Evolutionary conservation across 2,329 filamentous ascomycete genomes (phyloP), one percentile per base, ranked within the genome.

Genomic region (Cercospora sojina): DNA sequence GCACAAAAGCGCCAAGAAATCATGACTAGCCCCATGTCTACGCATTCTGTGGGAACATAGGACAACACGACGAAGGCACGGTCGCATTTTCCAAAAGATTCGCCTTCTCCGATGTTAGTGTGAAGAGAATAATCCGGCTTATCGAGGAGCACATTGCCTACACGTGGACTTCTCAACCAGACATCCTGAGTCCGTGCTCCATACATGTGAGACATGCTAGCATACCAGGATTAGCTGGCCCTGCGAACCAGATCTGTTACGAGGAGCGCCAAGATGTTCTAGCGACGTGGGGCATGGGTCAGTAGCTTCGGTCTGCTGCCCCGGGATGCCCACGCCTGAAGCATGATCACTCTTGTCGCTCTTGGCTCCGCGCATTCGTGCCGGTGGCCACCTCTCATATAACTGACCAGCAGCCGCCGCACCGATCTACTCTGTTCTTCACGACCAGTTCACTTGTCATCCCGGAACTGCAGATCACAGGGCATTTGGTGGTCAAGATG

Each of bases 401-500:
- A 63, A 29, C 25, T 41, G 27, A 55, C 43, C 32, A 29, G 49
- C 60, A 51, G 49, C 60, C 18, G 49, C 49, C 60, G 29, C 32
- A 41, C 49, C 57, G 60, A 55, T 62, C 31, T 62, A n/a, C 35
- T 38, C 13, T 38, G 32, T 20, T 35, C 32, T 35, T 56, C 49
- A 62, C 31, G 29, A 56, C 12, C 32, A 62, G 23, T 5, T 53
- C 47, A 62, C 29, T 49, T 62, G n/a, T 29, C 59, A 38, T 55
- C 23, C n/a, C 20, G 13, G 59, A 51, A 55, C 59, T 31, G 18
- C 59, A 53, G 31, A 49, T 31, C 43, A 53, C 29, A 55, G 43
- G 18, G 35, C 38, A 32, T 29, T 49, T 27, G 18, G 53, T 56
- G 31, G 60, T 63, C 60, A 63, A 57, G 49, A 63, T 63, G 60